Evolutionary conservation across 345 rosid genomes (phyloP).

Genomic region (Eucalyptus polyanthemos): DNA sequence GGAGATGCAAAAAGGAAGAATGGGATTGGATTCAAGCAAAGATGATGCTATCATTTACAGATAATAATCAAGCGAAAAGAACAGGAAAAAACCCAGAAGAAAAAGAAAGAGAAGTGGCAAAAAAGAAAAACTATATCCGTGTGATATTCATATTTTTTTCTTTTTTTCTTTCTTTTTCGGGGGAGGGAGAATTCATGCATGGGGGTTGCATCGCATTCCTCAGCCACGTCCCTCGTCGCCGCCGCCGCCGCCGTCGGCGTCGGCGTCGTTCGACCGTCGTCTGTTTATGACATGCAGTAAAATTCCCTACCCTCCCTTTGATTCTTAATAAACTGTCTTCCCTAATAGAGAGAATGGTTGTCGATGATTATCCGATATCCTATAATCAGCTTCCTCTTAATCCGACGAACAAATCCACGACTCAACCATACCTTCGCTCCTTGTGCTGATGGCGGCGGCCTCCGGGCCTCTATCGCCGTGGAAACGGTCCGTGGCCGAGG

Average conservation of each 20-base stretch:
- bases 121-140: neutral
- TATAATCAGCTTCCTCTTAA: constrained; percentile 2
- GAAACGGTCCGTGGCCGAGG: neutral
- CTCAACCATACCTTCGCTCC: constrained; percentile 63
- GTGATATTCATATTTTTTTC: neutral
- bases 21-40: neutral
- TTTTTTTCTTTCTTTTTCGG: neutral
- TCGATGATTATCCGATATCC: neutral
- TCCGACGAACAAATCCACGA: constrained; percentile 89
- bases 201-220: neutral
- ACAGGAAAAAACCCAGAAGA: neutral
- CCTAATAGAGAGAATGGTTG: neutral
- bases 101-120: neutral
- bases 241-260: neutral
- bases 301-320: neutral
- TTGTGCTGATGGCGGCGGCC: neutral
- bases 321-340: neutral
- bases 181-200: neutral
- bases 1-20: neutral
- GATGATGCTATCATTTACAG: neutral
- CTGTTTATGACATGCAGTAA: neutral
- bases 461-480: neutral
- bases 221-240: neutral
- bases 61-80: neutral
- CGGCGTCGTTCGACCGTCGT: neutral